Conservation (phyloP, 495 filamentous ascomycete species). For the Hypoxylon subgilvum region DNA sequence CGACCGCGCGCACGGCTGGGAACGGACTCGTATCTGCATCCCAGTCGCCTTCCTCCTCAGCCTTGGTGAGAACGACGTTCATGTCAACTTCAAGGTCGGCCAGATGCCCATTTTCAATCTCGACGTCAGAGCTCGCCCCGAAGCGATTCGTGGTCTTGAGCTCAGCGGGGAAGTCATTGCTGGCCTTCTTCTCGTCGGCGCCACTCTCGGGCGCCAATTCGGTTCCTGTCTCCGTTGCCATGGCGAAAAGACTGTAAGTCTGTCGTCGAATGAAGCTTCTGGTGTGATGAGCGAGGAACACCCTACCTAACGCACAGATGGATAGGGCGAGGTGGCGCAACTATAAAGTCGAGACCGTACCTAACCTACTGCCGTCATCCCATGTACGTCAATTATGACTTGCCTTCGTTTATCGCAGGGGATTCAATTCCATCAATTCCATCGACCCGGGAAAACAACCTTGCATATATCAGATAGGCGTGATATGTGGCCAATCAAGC, state of each 20-base stretch:
- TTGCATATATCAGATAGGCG: no score
- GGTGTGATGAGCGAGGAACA: no score
- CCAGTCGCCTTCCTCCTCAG: conserved; percentile 47
- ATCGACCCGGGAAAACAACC: no score
- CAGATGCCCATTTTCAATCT: conserved; percentile 41
- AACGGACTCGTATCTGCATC: conserved; percentile 46
- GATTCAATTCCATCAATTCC: no score
- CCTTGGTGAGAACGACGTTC: conserved; percentile 34
- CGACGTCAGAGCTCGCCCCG: conserved; percentile 15
- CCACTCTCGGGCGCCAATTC: background rate
- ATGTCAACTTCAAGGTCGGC: conserved; percentile 44
- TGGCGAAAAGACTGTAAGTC: background rate
- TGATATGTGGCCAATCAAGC: conserved; percentile 3
- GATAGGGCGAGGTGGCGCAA: background rate
- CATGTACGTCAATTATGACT: background rate
- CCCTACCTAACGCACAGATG: no score
- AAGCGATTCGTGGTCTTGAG: conserved; percentile 2
- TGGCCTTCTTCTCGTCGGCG: conserved; percentile 8
- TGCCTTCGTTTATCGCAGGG: no score
- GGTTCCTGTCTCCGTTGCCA: conserved; percentile 4
- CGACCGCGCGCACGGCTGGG: conserved; percentile 49
- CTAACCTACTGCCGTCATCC: background rate
- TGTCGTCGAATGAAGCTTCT: background rate
- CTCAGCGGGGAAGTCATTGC: conserved; percentile 6
- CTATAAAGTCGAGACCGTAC: background rate